Base-by-base conservation (phyloP, 768 basidiomycete species). In the Brasilioporus rufonigricans region DNA sequence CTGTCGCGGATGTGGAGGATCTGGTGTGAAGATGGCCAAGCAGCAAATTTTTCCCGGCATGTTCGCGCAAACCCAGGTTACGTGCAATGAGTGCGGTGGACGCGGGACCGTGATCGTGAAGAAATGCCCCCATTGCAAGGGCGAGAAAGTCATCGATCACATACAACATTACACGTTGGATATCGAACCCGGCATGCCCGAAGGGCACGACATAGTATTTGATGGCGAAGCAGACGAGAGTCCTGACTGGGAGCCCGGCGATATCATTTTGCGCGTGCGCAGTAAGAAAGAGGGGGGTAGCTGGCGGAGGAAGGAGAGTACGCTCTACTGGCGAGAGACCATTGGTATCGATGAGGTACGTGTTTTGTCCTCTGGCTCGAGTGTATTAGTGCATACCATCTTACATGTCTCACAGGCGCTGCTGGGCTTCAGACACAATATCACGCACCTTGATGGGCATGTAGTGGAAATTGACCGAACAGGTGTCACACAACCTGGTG, bases 191-290 rank as follows among this genome's bases (percentile, higher is more conserved):
- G 97, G 97, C 18, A 89, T 91, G 76, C 91, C 95, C 0, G 97
- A 99, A 65, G 93, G 91, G 1, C 86, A 91, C 64, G 92, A 99
- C 69, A 82, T 95, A 35, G 80, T 95, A 1, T 98, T 94, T 56
- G 92, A 97, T 62, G 93, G 93, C n/a, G 95, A 98, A 69, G 90
- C 91, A 43, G 97, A 98, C 68, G 95, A 99, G 74, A 89, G 79
- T 52, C 92, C 93, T 4, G 97, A 98, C 61, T 97, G 90, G 90
- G 94, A 96, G 65, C 77, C 97, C 7, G 97, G 97, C 9, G 95
- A 99, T 72, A 83, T 99, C 46, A 78, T 98, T 35, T 77, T 98
- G 44, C 77, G 93, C 48, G 86, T 98, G 16, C 77, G 88, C 60
- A 94, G 87, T 64, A 80, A 80, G 71, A 85, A 85, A 61, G 81